phyloP scores from a whole-genome alignment of 164 flowering plant genomes.

The Vitis rotundifolia region DNA sequence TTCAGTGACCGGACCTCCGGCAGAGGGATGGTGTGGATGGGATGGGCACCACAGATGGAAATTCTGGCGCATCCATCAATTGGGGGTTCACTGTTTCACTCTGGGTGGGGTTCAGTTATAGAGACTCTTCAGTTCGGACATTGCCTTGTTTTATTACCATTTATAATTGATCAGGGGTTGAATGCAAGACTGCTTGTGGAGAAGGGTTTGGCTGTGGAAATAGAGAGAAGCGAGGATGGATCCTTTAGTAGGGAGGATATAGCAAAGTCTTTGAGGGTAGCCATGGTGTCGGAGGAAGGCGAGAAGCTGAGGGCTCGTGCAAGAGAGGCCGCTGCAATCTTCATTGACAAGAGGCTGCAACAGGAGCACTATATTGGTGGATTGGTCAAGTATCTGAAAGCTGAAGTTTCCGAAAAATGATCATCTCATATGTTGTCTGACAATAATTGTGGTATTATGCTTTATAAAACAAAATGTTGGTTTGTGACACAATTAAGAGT shows the following conservation, averaged over 20 bases:
- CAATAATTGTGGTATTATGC: no score
- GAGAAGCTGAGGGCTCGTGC: slow-evolving; percentile 13
- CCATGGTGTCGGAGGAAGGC: slow-evolving; percentile 37
- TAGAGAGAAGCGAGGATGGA: slow-evolving; percentile 44
- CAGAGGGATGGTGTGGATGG: slow-evolving; percentile 29
- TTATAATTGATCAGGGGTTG: slow-evolving; percentile 34
- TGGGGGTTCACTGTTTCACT: slow-evolving; percentile 39
- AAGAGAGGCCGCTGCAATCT: slow-evolving; percentile 4
- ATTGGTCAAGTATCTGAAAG: slow-evolving; percentile 26
- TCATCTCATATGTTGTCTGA: no score
- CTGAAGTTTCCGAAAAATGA: neutral
- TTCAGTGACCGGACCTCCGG: slow-evolving; percentile 20
- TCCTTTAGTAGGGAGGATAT: slow-evolving; percentile 26
- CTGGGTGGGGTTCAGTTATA: slow-evolving; percentile 34
- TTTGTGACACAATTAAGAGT: no score
- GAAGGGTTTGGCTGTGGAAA: slow-evolving; percentile 38
- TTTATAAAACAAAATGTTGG: no score
- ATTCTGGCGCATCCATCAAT: slow-evolving; percentile 40
- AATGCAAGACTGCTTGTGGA: slow-evolving; percentile 37
- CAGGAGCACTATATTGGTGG: slow-evolving; percentile 15
- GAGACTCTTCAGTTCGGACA: slow-evolving; percentile 40
- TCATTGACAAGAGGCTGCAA: slow-evolving; percentile 25
- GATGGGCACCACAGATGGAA: slow-evolving; percentile 47
- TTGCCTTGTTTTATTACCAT: slow-evolving; percentile 20
- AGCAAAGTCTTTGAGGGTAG: slow-evolving; percentile 31